phyloP scores from a whole-genome alignment of 768 basidiomycete genomes.

The Hortiboletus flavorubellus region DNA sequence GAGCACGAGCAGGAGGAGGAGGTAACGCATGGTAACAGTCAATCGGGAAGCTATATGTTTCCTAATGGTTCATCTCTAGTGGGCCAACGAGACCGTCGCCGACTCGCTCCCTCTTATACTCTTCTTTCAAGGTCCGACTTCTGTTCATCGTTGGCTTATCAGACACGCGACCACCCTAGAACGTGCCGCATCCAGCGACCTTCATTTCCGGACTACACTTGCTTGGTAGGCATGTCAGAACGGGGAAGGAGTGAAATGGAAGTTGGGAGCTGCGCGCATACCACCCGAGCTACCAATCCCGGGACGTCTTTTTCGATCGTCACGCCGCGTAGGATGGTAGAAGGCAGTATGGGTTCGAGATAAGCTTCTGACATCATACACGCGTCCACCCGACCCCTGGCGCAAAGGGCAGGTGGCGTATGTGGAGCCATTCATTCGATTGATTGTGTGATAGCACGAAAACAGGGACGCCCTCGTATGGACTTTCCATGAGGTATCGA shows the following conservation, averaged over 20 bases:
- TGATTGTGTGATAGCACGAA: slow-evolving; percentile 1
- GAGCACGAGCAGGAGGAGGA: slow-evolving; percentile 28
- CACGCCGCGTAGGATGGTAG: slow-evolving; percentile 1
- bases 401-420: not conserved
- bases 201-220: slow-evolving; percentile 23
- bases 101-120: slow-evolving; percentile 22
- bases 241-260: slow-evolving; percentile 13
- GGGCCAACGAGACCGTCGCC: slow-evolving; percentile 17
- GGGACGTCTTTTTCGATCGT: slow-evolving; percentile 4
- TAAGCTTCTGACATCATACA: not conserved
- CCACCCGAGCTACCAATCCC: not conserved
- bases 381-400: not conserved
- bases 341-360: not conserved
- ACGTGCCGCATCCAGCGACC: slow-evolving; percentile 13
- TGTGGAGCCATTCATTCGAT: not conserved
- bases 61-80: slow-evolving; percentile 28
- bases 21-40: slow-evolving; percentile 21
- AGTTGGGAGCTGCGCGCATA: slow-evolving; percentile 9
- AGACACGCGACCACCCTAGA: slow-evolving; percentile 24
- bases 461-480: not conserved
- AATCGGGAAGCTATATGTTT: slow-evolving; percentile 1
- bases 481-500: slow-evolving; percentile 9
- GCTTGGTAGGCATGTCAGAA: slow-evolving; percentile 2
- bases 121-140: slow-evolving; percentile 23
- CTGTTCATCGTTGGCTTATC: not conserved